Evolutionary conservation across 2,329 filamentous ascomycete species (phyloP).

Genomic region (Aspergillus aculeatinus): DNA sequence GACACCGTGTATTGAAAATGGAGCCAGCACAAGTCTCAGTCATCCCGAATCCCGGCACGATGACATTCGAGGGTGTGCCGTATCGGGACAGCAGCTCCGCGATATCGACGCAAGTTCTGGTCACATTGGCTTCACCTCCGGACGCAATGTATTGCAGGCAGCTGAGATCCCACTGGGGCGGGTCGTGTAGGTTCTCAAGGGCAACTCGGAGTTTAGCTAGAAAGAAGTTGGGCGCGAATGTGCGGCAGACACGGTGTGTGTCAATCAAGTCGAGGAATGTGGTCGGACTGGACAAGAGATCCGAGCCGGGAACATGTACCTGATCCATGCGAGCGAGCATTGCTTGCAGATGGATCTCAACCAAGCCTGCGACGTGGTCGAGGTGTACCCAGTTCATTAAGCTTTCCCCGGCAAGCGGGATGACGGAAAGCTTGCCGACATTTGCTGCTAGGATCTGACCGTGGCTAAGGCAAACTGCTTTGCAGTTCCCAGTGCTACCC

Average conservation of each 20-base stretch:
- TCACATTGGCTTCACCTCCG: slow-evolving; percentile 43
- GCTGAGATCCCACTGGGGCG: slow-evolving; percentile 37
- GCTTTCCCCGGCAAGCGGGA: slow-evolving; percentile 28
- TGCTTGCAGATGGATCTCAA: slow-evolving; percentile 54
- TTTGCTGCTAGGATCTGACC: slow-evolving; percentile 45
- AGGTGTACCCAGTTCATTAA: slow-evolving; percentile 51
- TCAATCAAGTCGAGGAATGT: slow-evolving; percentile 45
- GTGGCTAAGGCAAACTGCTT: slow-evolving; percentile 50
- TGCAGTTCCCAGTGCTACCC: slow-evolving; percentile 52
- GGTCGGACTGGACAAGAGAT: slow-evolving; percentile 33
- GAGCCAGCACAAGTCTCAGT: slow-evolving; percentile 55
- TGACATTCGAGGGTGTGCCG: slow-evolving; percentile 41
- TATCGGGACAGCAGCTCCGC: slow-evolving; percentile 30
- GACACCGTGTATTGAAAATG: slow-evolving; percentile 47
- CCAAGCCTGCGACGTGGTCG: slow-evolving; percentile 56
- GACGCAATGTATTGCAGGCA: slow-evolving; percentile 30
- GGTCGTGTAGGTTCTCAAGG: slow-evolving; percentile 46
- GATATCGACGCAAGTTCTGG: slow-evolving; percentile 36
- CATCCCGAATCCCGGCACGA: slow-evolving; percentile 28
- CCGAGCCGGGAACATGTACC: slow-evolving; percentile 20
- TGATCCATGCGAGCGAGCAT: slow-evolving; percentile 26
- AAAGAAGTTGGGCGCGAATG: slow-evolving; percentile 32
- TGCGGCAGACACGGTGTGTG: slow-evolving; percentile 32
- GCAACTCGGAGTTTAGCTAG: slow-evolving; percentile 14
- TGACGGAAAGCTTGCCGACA: slow-evolving; percentile 38